Conservation (phyloP, 1,284 basidiomycete species). For the Puccinia hordei region DNA sequence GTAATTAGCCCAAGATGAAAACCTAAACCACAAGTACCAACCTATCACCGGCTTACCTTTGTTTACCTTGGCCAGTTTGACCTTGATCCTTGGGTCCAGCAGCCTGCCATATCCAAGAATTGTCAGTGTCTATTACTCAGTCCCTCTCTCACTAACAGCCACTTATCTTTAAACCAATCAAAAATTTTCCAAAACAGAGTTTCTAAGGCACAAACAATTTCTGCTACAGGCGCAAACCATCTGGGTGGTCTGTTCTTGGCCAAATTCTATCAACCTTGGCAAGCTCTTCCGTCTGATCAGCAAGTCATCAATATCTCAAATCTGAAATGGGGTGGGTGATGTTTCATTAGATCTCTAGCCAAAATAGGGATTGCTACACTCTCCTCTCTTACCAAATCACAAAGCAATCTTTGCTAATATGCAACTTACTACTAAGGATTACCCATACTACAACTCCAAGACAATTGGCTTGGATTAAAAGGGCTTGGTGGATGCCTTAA, state of each 20-base stretch:
- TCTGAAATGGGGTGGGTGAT: conserved; percentile 84
- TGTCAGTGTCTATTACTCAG: conserved; percentile 53
- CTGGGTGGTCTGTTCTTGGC: conserved; percentile 85
- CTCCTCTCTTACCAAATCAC: conserved; percentile 72
- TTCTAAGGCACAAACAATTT: conserved; percentile 81
- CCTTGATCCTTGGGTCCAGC: conserved; percentile 75
- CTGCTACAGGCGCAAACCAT: conserved; percentile 93
- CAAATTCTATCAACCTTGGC: conserved; percentile 74
- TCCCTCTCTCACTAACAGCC: not conserved
- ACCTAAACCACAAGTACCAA: conserved; percentile 89
- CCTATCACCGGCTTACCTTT: conserved; percentile 83
- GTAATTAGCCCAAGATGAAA: conserved; percentile 70
- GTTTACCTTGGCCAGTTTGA: conserved; percentile 76
- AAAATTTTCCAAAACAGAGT: conserved; percentile 52
- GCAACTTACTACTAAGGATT: conserved; percentile 75
- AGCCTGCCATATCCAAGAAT: conserved; percentile 73
- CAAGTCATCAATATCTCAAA: conserved; percentile 78
- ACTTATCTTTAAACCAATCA: conserved; percentile 54
- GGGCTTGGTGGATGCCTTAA: conserved; percentile 71
- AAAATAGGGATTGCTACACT: conserved; percentile 34
- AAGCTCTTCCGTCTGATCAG: conserved; percentile 61
- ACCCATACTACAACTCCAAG: conserved; percentile 86
- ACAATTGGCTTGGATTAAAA: conserved; percentile 84
- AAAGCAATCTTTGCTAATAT: conserved; percentile 82
- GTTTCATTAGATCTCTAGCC: conserved; percentile 47